phyloP scores from a whole-genome alignment of 768 basidiomycete genomes.

The Rubroboletus satanas region DNA sequence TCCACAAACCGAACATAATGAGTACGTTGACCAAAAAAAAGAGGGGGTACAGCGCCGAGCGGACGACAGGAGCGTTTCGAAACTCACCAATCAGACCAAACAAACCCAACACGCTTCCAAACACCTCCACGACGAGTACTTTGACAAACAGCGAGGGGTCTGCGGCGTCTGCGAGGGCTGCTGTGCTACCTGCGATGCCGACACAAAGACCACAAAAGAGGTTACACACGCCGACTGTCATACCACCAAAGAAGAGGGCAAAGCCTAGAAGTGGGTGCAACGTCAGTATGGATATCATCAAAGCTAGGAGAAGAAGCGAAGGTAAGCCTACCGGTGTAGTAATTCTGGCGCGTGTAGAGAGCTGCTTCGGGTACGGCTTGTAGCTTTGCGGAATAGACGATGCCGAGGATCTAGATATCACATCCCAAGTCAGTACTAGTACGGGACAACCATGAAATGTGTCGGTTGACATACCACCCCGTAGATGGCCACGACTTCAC shows the following conservation, averaged over 20 bases:
- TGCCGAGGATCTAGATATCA: slow-evolving; percentile 76
- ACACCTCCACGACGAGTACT: slow-evolving; percentile 94
- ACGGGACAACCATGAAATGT: not conserved
- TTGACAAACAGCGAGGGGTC: slow-evolving; percentile 95
- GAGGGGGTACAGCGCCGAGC: not conserved
- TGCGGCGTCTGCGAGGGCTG: slow-evolving; percentile 91
- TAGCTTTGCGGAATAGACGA: slow-evolving; percentile 90
- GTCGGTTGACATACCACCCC: slow-evolving; percentile 64
- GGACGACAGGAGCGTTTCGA: not conserved
- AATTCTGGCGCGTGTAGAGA: slow-evolving; percentile 83
- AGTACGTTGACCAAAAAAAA: not conserved
- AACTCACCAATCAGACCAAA: slow-evolving; percentile 88
- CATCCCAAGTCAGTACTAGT: not conserved
- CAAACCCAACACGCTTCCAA: slow-evolving; percentile 85
- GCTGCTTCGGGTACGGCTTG: slow-evolving; percentile 52
- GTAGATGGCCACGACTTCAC: slow-evolving; percentile 99
- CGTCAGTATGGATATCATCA: not conserved
- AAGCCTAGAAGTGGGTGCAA: slow-evolving; percentile 49
- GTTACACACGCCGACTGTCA: slow-evolving; percentile 93
- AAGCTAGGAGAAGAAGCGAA: not conserved
- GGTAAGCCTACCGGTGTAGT: slow-evolving; percentile 70
- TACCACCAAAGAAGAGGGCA: slow-evolving; percentile 94
- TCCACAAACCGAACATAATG: not conserved
- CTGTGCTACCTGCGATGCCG: slow-evolving; percentile 92
- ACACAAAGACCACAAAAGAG: slow-evolving; percentile 92